These are phyloP conservation scores for Biancaea sappan DNA, from an alignment of 306 rosid genomes.

Conservation along the genomic window DNA sequence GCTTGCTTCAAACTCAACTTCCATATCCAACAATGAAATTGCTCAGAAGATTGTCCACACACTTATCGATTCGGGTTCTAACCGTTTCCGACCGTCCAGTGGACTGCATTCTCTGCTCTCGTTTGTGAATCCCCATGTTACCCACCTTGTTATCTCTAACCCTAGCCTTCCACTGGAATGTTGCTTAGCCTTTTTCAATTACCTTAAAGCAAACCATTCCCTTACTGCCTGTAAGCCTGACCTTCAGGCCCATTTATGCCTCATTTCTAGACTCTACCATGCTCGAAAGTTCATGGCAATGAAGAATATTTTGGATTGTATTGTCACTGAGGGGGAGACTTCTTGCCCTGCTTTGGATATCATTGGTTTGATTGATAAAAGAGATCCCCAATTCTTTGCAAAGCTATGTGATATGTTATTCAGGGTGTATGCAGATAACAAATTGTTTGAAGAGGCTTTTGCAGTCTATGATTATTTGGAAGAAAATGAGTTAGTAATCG, in stretches of 20 bases:
- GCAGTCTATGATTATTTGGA: slow-evolving; percentile 55
- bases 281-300: slow-evolving; percentile 55
- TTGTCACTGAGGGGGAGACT: slow-evolving; percentile 39
- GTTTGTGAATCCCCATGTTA: slow-evolving; percentile 49
- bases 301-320: slow-evolving; percentile 48
- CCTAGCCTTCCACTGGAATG: slow-evolving; percentile 43
- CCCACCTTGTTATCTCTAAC: slow-evolving; percentile 62
- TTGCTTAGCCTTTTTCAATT: slow-evolving; percentile 60
- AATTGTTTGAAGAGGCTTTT: slow-evolving; percentile 63
- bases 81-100: slow-evolving; percentile 29
- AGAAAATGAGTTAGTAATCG: slow-evolving; percentile 51
- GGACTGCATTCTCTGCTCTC: slow-evolving; percentile 46
- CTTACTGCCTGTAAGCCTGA: slow-evolving; percentile 45
- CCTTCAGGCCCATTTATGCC: slow-evolving; percentile 60
- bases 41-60: slow-evolving; percentile 42
- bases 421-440: slow-evolving; percentile 61
- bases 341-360: slow-evolving; percentile 30
- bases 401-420: slow-evolving; percentile 75
- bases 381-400: slow-evolving; percentile 41
- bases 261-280: slow-evolving; percentile 44
- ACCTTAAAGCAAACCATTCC: slow-evolving; percentile 43
- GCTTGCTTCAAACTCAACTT: slow-evolving; percentile 14
- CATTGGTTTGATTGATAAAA: slow-evolving; percentile 45
- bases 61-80: slow-evolving; percentile 40
- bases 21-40: slow-evolving; percentile 39